Conservation (phyloP, 768 basidiomycete genomes). For the Hirschioporus abietinus region DNA sequence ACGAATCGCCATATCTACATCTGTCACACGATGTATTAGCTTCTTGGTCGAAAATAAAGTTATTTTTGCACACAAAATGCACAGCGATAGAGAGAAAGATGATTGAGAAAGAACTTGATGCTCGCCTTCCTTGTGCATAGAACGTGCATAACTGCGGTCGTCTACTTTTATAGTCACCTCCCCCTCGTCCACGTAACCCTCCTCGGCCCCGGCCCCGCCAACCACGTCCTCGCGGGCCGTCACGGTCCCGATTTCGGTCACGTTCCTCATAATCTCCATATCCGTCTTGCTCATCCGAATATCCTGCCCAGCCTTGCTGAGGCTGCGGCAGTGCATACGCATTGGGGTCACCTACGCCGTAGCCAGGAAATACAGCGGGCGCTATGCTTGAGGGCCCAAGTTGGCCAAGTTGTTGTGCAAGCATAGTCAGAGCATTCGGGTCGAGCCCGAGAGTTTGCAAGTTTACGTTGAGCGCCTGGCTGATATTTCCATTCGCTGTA, state of each 20-base stretch:
- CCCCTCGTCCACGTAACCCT: slow-evolving; percentile 40
- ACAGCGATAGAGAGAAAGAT: not conserved
- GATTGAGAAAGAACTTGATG: slow-evolving; percentile 36
- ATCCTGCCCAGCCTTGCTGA: slow-evolving; percentile 2
- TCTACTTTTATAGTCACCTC: slow-evolving; percentile 74
- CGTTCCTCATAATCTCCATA: slow-evolving; percentile 48
- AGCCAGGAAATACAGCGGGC: not conserved
- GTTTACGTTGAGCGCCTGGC: slow-evolving; percentile 10
- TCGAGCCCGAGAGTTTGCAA: slow-evolving; percentile 38
- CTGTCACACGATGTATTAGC: slow-evolving; percentile 51
- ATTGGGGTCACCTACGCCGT: slow-evolving; percentile 2
- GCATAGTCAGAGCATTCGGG: slow-evolving; percentile 33
- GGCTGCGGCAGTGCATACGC: not conserved
- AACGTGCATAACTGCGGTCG: slow-evolving; percentile 90
- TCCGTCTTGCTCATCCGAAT: slow-evolving; percentile 32
- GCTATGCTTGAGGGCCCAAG: not conserved
- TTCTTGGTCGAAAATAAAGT: slow-evolving; percentile 22
- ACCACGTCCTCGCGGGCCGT: not conserved
- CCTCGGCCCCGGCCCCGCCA: slow-evolving; percentile 50
- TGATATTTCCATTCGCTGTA: slow-evolving; percentile 16
- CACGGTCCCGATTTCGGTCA: slow-evolving; percentile 26
- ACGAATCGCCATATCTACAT: slow-evolving; percentile 86
- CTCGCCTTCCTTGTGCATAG: slow-evolving; percentile 91
- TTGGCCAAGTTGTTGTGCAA: slow-evolving; percentile 44
- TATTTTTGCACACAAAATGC: slow-evolving; percentile 9